A percentile compares a stretch with the other conserved stretches of the same genome.
phyloP scores from a whole-genome alignment of 2,329 filamentous ascomycete genomes.

The Colletotrichum navitas region DNA sequence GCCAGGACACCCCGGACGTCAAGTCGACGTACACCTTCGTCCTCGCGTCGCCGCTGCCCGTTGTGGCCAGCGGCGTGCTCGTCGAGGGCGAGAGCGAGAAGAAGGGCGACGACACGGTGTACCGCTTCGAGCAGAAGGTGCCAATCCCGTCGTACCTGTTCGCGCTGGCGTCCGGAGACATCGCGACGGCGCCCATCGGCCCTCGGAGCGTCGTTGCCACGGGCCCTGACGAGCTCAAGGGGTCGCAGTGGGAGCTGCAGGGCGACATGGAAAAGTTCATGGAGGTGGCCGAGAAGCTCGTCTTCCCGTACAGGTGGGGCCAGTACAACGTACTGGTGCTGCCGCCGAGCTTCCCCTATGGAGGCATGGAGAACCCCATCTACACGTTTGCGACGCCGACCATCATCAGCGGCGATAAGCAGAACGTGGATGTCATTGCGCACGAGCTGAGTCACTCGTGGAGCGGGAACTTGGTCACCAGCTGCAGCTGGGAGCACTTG shows the following conservation, averaged over 20 bases:
- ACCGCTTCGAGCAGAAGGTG: slow-evolving; percentile 89
- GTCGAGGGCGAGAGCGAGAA: slow-evolving; percentile 61
- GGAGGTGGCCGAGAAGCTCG: slow-evolving; percentile 81
- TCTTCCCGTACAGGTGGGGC: slow-evolving; percentile 93
- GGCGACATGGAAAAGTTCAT: slow-evolving; percentile 93
- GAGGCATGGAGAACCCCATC: slow-evolving; percentile 92
- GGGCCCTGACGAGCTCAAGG: slow-evolving; percentile 86
- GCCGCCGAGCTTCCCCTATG: slow-evolving; percentile 91
- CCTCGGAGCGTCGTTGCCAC: slow-evolving; percentile 87
- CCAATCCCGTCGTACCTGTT: slow-evolving; percentile 96
- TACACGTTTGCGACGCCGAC: slow-evolving; percentile 97
- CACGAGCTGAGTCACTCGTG: slow-evolving; percentile 84
- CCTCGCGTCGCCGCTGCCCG: slow-evolving; percentile 86
- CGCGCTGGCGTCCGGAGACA: slow-evolving; percentile 88
- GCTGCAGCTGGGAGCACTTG: slow-evolving; percentile 86
- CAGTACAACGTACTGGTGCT: slow-evolving; percentile 94
- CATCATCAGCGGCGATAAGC: slow-evolving; percentile 88
- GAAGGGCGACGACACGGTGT: slow-evolving; percentile 72
- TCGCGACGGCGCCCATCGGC: slow-evolving; percentile 87
- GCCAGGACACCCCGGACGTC: slow-evolving; percentile 96
- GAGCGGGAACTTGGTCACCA: slow-evolving; percentile 89
- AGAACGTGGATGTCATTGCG: slow-evolving; percentile 96
- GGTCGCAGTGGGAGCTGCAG: slow-evolving; percentile 92
- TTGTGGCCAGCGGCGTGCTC: slow-evolving; percentile 88
- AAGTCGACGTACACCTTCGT: slow-evolving; percentile 96